Base-by-base conservation (phyloP, 805 yeast species). In the Candida nonsorbophila region DNA sequence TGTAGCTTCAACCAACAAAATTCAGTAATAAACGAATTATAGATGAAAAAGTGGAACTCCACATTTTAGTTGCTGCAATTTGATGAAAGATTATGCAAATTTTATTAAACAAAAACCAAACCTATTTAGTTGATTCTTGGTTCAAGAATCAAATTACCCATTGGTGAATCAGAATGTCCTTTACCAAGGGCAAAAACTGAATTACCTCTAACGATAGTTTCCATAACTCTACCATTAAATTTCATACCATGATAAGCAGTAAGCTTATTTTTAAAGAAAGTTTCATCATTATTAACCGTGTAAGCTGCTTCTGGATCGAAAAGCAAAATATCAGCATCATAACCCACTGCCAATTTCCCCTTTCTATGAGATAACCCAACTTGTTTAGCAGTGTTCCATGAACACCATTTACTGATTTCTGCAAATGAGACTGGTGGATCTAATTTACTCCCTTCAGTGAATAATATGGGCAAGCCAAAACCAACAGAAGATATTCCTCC, bases 401-500 rank as follows among this genome's bases (percentile, higher is more conserved):
- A 74, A 36, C 94, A 81, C 96, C 96, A 87, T 40, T 62, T 62
- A 11, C 77, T 74, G 25, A 88, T 79, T 36, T 86, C 87, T 3
- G 62, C 51, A 3, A 84, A 49, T 0, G 70, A 41, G 3, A 79
- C 62, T 2, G 74, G 72, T 2, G 74, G 73, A 3, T 58, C 43
- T 36, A 77, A 54, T 43, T 71, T 70, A 26, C 46, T 41, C 7
- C 84, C 87, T 44, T 81, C 86, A 1, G 95, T 84, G 69, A 75
- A 81, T 29, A 88, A 55, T 22, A 87, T 70, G 0, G 94, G 84
- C 26, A 88, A 66, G 0, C 97, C 97, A 22, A 90, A 73, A 0
- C 97, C 97, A 18, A 88, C 94, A 1, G 95, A 84, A 2, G 95
- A 71, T 22, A 88, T 86, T 7, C 97, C 97, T 20, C 97, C 97